Evolutionary conservation across 2,329 filamentous ascomycete genomes (phyloP).

Genomic region (Neurospora sp.): DNA sequence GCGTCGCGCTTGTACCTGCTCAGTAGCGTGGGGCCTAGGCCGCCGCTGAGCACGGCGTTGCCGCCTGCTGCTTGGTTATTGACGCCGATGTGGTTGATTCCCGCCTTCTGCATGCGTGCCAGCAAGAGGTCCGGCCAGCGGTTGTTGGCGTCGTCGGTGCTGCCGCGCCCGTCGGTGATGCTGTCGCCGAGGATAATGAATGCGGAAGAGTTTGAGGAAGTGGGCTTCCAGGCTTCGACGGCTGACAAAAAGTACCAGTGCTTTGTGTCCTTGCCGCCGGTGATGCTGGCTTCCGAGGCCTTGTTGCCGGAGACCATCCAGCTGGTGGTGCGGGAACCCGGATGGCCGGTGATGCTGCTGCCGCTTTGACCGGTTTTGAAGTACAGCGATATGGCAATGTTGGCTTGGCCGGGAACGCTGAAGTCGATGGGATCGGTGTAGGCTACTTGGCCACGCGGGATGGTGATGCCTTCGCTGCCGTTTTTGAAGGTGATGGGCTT

Average conservation of each 20-base stretch:
- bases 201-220: slow-evolving; percentile 25
- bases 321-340: slow-evolving; percentile 53
- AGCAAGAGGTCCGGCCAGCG: slow-evolving; percentile 51
- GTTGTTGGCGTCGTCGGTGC: slow-evolving; percentile 49
- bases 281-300: slow-evolving; percentile 37
- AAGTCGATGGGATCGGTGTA: slow-evolving; percentile 55
- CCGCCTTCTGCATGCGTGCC: slow-evolving; percentile 36
- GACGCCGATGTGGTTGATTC: slow-evolving; percentile 41
- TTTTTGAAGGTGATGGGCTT: slow-evolving; percentile 50
- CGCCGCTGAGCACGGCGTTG: slow-evolving; percentile 53
- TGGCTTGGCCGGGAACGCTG: slow-evolving; percentile 36
- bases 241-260: slow-evolving; percentile 51
- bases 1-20: slow-evolving; percentile 56
- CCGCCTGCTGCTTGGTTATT: slow-evolving; percentile 60
- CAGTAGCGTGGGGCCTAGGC: slow-evolving; percentile 52
- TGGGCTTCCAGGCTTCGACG: slow-evolving; percentile 45
- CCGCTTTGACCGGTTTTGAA: slow-evolving; percentile 45
- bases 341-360: slow-evolving; percentile 52
- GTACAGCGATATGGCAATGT: slow-evolving; percentile 50
- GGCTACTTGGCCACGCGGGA: slow-evolving; percentile 45
- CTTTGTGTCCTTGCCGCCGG: slow-evolving; percentile 18
- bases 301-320: slow-evolving; percentile 51
- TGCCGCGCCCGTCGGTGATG: slow-evolving; percentile 59
- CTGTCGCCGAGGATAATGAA: slow-evolving; percentile 53
- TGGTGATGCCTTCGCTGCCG: slow-evolving; percentile 33